Evolutionary conservation across 805 yeast species (phyloP).

Genomic region (Yamadazyma endophytica): DNA sequence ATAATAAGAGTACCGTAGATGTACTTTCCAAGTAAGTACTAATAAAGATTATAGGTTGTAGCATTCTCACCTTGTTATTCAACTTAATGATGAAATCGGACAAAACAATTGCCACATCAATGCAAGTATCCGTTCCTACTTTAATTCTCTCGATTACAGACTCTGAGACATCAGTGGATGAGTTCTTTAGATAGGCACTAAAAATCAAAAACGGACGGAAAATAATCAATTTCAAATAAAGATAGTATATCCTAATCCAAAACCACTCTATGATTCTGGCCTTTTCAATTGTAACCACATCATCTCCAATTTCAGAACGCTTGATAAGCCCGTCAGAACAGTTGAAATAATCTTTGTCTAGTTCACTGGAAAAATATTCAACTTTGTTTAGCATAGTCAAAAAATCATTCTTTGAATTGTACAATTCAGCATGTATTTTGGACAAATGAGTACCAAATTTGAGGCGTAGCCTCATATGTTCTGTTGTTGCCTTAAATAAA

Average conservation of each 20-base stretch:
- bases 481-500: constrained; percentile 11
- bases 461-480: constrained; percentile 16
- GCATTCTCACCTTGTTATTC: constrained; percentile 13
- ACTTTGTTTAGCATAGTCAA: constrained; percentile 14
- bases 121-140: constrained; percentile 13
- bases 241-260: constrained; percentile 20
- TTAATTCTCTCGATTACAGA: constrained; percentile 8
- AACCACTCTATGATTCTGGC: constrained; percentile 15
- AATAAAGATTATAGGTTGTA: constrained; percentile 16
- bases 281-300: constrained; percentile 2
- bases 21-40: constrained; percentile 17
- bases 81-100: constrained; percentile 13
- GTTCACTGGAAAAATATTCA: constrained; percentile 11
- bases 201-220: constrained; percentile 18
- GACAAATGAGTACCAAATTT: constrained; percentile 13
- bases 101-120: constrained; percentile 14
- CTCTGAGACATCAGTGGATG: constrained; percentile 7
- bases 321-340: constrained; percentile 9
- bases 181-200: constrained; percentile 15
- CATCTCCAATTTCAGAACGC: constrained; percentile 4
- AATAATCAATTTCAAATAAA: constrained; percentile 17
- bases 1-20: constrained; percentile 15
- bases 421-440: constrained; percentile 15
- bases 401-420: constrained; percentile 14
- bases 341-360: constrained; percentile 13